A percentile compares a stretch with the other conserved stretches of the same genome.
These are phyloP conservation scores for Backusella macrospora DNA, from an alignment of 192 early-diverging fungal genomes.

Conservation along the genomic window DNA sequence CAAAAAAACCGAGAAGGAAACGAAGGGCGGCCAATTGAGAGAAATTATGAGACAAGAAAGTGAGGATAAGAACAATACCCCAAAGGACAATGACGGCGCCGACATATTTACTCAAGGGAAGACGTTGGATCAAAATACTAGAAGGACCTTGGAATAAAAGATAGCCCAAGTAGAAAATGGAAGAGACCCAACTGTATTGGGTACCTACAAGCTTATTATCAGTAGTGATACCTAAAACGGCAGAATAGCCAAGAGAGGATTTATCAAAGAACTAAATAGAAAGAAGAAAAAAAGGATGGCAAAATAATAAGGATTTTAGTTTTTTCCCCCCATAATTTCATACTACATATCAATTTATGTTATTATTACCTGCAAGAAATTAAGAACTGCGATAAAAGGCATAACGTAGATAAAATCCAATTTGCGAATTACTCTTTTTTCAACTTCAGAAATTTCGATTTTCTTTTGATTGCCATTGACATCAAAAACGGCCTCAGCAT, in stretches of 20 bases:
- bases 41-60: constrained; percentile 20
- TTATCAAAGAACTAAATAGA: constrained; percentile 36
- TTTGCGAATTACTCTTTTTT: constrained; percentile 15
- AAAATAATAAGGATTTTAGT: not conserved
- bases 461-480: not conserved
- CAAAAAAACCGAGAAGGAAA: constrained; percentile 36
- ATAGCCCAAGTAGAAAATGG: constrained; percentile 43
- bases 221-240: constrained; percentile 18
- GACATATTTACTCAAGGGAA: constrained; percentile 22
- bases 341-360: not conserved
- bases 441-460: not conserved
- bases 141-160: constrained; percentile 27
- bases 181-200: constrained; percentile 28
- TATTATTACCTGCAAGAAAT: constrained; percentile 31
- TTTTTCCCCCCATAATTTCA: not conserved
- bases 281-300: not conserved
- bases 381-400: constrained; percentile 30
- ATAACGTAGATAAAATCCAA: constrained; percentile 33
- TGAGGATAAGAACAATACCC: constrained; percentile 27
- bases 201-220: constrained; percentile 11
- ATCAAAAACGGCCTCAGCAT: not conserved
- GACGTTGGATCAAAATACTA: constrained; percentile 25
- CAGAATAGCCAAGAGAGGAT: constrained; percentile 25
- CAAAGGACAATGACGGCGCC: constrained; percentile 26
- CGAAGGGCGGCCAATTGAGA: constrained; percentile 29